Base-by-base conservation (phyloP, 225 moss, liverwort and hornwort genomes). In the Pleurozium schreberi region DNA sequence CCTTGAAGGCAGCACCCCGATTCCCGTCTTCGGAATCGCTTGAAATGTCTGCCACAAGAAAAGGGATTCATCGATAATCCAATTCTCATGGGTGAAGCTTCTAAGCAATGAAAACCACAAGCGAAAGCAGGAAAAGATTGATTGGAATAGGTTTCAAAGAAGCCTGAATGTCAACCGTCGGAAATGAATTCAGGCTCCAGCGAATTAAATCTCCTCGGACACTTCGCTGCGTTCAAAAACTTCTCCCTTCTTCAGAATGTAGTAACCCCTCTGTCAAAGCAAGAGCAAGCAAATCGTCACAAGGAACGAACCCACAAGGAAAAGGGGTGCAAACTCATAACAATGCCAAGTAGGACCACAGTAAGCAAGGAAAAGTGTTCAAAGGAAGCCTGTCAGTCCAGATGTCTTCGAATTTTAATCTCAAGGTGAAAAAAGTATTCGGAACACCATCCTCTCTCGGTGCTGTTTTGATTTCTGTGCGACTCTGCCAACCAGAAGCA, bases 401-500 rank as follows among this genome's bases (percentile, higher is more conserved):
- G 6, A 50, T 38, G 31, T 59, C 45, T 87, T 80, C 33, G 12
- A 34, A 65, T 28, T n/a, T 50, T 22, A 36, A 63, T 78, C 66
- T 42, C 27, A 10, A 57, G 7, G 36, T 11, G 49, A 57, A 16
- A 22, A 33, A 25, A 31, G 12, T 19, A 8, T 27, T 87, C 66
- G 50, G 28, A 80, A 30, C 49, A 62, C 52, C 52, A 47, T 55
- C 47, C n/a, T 47, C 27, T 47, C 25, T 62, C 59, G 50, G 22
- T 5, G 47, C 12, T 53, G 20, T 5, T 34, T 2, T 3, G 3
- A 16, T 17, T 43, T 45, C 45, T 75, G 43, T 27, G 12, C 30
- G 18, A 79, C 34, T 89, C 88, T 89, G 89, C 64, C 79, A 91
- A 89, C 34, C 79, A 87, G 34, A 84, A 87, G 45, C 62, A 88